Evolutionary conservation across 768 basidiomycete species (phyloP).

Genomic region (Mycena vulgaris): DNA sequence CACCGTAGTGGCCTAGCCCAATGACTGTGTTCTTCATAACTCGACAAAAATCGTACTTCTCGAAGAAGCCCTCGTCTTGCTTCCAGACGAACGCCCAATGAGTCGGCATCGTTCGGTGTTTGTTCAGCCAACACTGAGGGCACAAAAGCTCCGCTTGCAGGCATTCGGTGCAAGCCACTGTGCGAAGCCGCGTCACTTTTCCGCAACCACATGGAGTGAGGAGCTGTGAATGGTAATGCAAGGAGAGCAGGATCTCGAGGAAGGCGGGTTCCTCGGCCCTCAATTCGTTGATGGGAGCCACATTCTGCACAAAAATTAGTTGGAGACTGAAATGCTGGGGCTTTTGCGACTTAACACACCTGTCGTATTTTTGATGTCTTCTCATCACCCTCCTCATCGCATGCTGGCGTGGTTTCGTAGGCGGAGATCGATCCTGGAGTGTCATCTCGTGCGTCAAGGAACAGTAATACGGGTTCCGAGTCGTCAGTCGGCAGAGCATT

Average conservation of each 20-base stretch:
- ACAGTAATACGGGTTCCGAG: not conserved
- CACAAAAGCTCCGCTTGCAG: not conserved
- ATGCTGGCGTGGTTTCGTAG: not conserved
- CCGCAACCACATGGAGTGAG: conserved; percentile 5
- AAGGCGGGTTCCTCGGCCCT: not conserved
- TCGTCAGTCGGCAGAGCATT: not conserved
- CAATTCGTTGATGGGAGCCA: conserved; percentile 8
- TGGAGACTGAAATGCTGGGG: not conserved
- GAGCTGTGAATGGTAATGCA: not conserved
- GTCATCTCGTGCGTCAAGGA: not conserved
- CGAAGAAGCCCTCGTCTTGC: not conserved
- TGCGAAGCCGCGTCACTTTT: not conserved
- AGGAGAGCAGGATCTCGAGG: not conserved
- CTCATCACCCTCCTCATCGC: not conserved
- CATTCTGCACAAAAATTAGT: conserved; percentile 3
- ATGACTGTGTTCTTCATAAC: conserved; percentile 2
- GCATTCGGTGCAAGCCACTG: conserved; percentile 8
- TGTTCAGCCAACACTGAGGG: conserved; percentile 19
- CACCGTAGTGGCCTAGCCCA: conserved; percentile 1
- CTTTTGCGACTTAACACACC: not conserved
- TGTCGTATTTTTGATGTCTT: not conserved
- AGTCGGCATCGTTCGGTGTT: not conserved
- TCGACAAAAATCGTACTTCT: conserved; percentile 7
- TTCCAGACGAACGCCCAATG: conserved; percentile 25
- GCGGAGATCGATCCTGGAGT: not conserved